Base-by-base conservation (phyloP, 495 filamentous ascomycete species). In the Clavariopsis aquatica region DNA sequence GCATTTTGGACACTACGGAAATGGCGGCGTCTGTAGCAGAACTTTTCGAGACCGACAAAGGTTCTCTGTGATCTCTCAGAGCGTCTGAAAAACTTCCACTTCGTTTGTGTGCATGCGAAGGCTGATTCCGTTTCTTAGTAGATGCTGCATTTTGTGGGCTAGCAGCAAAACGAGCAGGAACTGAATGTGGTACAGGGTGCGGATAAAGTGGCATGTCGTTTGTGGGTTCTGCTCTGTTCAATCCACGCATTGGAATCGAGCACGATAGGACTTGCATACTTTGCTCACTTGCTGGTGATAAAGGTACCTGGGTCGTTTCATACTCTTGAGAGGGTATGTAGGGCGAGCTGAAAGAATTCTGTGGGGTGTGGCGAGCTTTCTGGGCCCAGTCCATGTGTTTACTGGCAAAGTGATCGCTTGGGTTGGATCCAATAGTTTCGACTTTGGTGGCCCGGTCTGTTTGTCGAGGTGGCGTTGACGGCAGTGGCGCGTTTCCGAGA, bases 81-180 rank as follows among this genome's bases (percentile, higher is more conserved):
- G 94, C 96, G 73, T 98, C 94, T 1, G 89, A 91, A 62, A 96
- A 90, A 72, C 88, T 90, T 17, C 85, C 87, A 66, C 87, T 89
- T 52, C 88, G 81, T 73, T 89, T 89, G 72, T 90, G 88, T 12
- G 79, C 74, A 71, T 84, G 78, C 49, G 75, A 79, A 15, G 80
- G 70, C 24, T 60, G 58, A 23, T 67, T 60, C 10, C 63, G 54
- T 28, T 49, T 63, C 38, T 57, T 72, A 45, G 56, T 57, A 10
- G 60, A 63, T 6, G 46, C 46, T 13, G 64, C 38, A 1, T 62
- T 47, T 31, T 69, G 60, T 28, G 69, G 66, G 26, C 63, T 69
- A 20, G 52, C 53, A 34, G 68, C 64, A 10, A 60, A 28, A n/a
- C 64, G 60, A 49, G 63, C 43, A 17, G 49, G 57, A 5, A 62